Base-by-base conservation (phyloP, 2,329 filamentous ascomycete genomes). In the Alternaria brassicicola region DNA sequence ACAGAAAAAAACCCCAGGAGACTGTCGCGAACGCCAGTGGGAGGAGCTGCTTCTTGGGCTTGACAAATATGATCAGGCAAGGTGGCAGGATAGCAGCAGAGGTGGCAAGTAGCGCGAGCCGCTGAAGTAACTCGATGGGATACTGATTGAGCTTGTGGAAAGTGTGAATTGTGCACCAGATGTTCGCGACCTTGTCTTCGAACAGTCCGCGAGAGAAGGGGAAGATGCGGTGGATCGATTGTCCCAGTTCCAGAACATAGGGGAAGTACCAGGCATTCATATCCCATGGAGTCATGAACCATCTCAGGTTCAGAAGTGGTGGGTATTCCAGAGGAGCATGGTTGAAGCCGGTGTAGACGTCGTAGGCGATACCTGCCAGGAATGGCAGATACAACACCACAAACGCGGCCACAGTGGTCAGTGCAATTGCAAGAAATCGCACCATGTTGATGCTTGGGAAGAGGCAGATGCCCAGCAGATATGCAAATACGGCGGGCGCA, bases 151-250 rank as follows among this genome's bases (percentile, higher is more conserved):
- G 86, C 79, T 99, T 99, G 80, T 97, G 84, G 54, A 96, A 84
- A 1, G 95, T 89, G 74, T 98, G 96, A 55, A 94, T 83, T 4
- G 93, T 89, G 75, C 95, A 99, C 95, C 95, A 99, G 71, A 97
- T 90, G 75, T 99, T 99, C 71, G 95, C 95, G 19, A 99, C 96
- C 78, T 99, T 99, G 81, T 98, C 95, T 79, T 99, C 96, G 71
- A 98, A 99, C 6, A 99, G 81, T 3, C 95, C 95, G n/a, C 95
- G 88, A 1, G 93, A 88, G 73, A 99, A 97, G 1, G 96, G 95
- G 70, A 99, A 98, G 56, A 98, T 86, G n/a, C 95, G 89, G 75
- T 97, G 92, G 10, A 97, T 79, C 68, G 93, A 86, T 78, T 99
- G 96, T 0, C 89, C 82, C 33, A 96, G 70, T 76, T 97, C 93